These are phyloP conservation scores for Puccinia hordei DNA, from an alignment of 1,284 basidiomycete genomes.

Conservation along the genomic window DNA sequence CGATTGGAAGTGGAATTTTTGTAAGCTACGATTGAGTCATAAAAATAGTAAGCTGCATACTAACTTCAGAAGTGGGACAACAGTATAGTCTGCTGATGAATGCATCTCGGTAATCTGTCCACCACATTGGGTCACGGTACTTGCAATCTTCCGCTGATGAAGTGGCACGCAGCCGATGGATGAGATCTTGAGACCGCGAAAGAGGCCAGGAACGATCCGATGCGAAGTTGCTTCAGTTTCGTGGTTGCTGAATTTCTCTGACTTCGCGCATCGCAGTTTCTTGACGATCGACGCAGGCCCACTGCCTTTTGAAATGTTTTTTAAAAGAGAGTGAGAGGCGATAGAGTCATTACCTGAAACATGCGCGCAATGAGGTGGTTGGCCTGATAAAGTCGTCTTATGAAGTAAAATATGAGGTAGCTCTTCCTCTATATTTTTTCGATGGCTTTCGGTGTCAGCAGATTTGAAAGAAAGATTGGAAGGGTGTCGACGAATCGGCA, in stretches of 20 bases:
- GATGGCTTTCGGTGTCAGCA: neutral
- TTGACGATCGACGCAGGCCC: constrained; percentile 34
- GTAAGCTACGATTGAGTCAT: constrained; percentile 4
- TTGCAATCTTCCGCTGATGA: constrained; percentile 21
- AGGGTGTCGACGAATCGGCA: constrained; percentile 31
- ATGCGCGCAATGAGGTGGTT: neutral
- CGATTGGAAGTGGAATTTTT: neutral
- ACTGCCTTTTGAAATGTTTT: constrained; percentile 12
- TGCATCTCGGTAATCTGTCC: constrained; percentile 40
- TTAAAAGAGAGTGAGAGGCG: constrained; percentile 4
- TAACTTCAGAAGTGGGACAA: constrained; percentile 46
- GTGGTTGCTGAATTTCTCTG: constrained; percentile 26
- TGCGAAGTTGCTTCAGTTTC: constrained; percentile 4
- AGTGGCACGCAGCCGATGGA: constrained; percentile 1
- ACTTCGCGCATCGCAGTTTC: constrained; percentile 27
- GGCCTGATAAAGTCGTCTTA: neutral
- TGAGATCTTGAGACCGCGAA: constrained; percentile 33
- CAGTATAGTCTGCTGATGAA: constrained; percentile 40
- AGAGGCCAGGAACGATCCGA: constrained; percentile 23
- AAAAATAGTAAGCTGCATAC: neutral
- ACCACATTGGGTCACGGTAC: constrained; percentile 19
- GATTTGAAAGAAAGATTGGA: constrained; percentile 31
- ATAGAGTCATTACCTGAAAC: constrained; percentile 2
- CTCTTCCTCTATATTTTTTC: constrained; percentile 13
- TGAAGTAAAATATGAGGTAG: neutral